Conservation (phyloP, 495 filamentous ascomycete species). For the Chaetomium cochliodes region DNA sequence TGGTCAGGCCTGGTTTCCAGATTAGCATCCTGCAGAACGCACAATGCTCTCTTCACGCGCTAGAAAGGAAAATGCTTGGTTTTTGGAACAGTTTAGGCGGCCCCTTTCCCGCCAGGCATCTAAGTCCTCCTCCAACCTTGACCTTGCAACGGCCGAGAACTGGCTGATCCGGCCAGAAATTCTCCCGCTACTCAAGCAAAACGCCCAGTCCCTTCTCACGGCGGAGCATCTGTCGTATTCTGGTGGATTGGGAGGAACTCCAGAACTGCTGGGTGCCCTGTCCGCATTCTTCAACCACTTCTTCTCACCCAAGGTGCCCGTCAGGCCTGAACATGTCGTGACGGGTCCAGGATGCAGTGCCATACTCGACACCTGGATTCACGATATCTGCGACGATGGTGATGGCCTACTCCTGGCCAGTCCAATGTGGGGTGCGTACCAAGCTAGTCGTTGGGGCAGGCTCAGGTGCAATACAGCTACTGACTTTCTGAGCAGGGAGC, state of each 20-base stretch:
- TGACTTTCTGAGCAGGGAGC: background rate
- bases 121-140: background rate
- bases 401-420: background rate
- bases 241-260: background rate
- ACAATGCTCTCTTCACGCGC: slow-evolving; percentile 3
- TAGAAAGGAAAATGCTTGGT: background rate
- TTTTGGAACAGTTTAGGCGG: background rate
- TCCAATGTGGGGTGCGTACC: background rate
- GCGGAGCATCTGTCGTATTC: slow-evolving; percentile 1
- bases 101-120: background rate
- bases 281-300: slow-evolving; percentile 2
- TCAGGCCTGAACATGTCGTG: background rate
- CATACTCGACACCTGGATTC: background rate
- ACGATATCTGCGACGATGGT: background rate
- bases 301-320: background rate
- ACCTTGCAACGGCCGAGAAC: slow-evolving; percentile 6
- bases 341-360: background rate
- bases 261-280: background rate
- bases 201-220: slow-evolving; percentile 1
- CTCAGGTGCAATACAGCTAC: background rate
- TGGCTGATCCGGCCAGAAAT: background rate
- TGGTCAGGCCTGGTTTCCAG: background rate
- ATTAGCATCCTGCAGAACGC: background rate
- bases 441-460: background rate
- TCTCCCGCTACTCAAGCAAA: background rate